These are phyloP conservation scores for Chiua virens DNA, from an alignment of 768 basidiomycete genomes.

Conservation along the genomic window DNA sequence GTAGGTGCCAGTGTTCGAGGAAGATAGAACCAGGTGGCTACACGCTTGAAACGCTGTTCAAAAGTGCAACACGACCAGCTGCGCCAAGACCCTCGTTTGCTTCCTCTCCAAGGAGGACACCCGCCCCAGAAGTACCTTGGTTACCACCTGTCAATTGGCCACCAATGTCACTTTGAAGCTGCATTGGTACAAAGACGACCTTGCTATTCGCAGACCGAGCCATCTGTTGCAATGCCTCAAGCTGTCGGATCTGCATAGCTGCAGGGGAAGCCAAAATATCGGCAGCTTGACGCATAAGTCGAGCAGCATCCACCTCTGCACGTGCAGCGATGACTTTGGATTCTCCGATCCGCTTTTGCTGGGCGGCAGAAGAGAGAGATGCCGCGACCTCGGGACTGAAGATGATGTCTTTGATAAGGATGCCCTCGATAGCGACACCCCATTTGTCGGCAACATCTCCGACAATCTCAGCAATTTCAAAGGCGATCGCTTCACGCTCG, in stretches of 20 bases:
- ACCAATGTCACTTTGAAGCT: conserved; percentile 72
- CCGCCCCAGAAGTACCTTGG: conserved; percentile 24
- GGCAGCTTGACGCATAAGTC: conserved; percentile 95
- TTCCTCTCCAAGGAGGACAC: conserved; percentile 21
- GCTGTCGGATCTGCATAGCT: conserved; percentile 97
- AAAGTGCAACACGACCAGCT: conserved; percentile 25
- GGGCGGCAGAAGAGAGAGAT: conserved; percentile 91
- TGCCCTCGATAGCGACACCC: conserved; percentile 96
- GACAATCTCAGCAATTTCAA: conserved; percentile 96
- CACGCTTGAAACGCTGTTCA: conserved; percentile 25
- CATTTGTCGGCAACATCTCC: conserved; percentile 91
- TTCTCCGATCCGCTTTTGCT: conserved; percentile 96
- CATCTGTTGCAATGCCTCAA: conserved; percentile 96
- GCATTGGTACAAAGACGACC: conserved; percentile 94
- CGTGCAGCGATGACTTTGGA: conserved; percentile 94
- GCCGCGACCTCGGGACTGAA: conserved; percentile 90
- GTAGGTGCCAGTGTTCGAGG: too few relatives aligned
- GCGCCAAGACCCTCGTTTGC: conserved; percentile 23
- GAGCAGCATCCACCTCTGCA: conserved; percentile 92
- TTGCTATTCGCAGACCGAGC: conserved; percentile 86
- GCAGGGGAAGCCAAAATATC: conserved; percentile 93
- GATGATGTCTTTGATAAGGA: conserved; percentile 93
- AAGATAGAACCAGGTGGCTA: conserved; percentile 3
- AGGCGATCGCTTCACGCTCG: conserved; percentile 94
- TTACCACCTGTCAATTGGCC: conserved; percentile 41